Conservation (phyloP, 768 basidiomycete species). For the Suillus paluster region DNA sequence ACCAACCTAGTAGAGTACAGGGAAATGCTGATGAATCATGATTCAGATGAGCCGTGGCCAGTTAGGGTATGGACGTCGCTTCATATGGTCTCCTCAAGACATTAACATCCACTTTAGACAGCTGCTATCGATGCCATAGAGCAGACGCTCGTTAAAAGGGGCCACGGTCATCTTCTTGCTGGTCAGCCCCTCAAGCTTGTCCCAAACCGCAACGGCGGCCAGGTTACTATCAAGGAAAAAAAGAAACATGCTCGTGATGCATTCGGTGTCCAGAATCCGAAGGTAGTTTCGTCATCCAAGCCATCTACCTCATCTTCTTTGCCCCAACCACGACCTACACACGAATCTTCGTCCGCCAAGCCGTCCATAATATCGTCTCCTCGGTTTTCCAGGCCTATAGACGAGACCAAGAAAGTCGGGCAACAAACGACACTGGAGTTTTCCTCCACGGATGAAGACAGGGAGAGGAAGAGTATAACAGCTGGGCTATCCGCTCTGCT, state of each 20-base stretch:
- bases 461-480: background rate
- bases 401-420: background rate
- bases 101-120: constrained; percentile 41
- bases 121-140: constrained; percentile 76
- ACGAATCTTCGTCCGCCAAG: background rate
- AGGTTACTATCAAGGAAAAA: background rate
- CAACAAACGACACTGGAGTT: background rate
- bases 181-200: constrained; percentile 69
- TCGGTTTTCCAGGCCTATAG: background rate
- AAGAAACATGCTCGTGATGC: constrained; percentile 1
- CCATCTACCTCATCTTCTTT: background rate
- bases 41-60: constrained; percentile 70
- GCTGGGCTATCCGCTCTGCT: constrained; percentile 14
- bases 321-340: background rate
- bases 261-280: background rate
- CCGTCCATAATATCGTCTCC: background rate
- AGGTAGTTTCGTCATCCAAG: constrained; percentile 9
- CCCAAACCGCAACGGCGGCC: constrained; percentile 28
- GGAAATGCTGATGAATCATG: constrained; percentile 62
- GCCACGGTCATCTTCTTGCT: constrained; percentile 56
- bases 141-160: constrained; percentile 57
- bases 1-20: constrained; percentile 73
- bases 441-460: constrained; percentile 5
- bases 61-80: constrained; percentile 51
- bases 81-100: constrained; percentile 14